Evolutionary conservation across 169 alveolate genomes (phyloP), one percentile per base, ranked within the genome.

Genomic region (Miamiensis avidus): DNA sequence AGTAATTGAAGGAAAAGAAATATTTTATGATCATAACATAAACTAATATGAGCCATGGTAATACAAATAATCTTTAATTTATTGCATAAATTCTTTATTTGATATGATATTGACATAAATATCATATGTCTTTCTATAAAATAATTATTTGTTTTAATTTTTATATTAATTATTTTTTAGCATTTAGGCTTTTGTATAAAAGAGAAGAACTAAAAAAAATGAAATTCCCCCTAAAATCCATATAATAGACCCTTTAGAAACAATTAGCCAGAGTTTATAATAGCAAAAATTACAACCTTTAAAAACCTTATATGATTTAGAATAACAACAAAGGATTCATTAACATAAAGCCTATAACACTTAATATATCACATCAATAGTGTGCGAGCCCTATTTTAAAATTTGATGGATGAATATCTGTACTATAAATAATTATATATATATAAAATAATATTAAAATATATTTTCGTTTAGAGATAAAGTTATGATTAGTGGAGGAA

Each of bases 371-470:
- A 75, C 78, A 65, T 82, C 94, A 0, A 77, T 82, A 34, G 29
- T 90, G 29, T 78, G 75, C 82, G 96, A 92, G 78, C 93, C 90
- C 31, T 87, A 92, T 81, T 93, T 90, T 28, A 92, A 92, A 81
- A 91, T 27, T 49, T 92, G 82, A 82, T 81, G 82, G 96, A 92
- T 76, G 91, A 89, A 76, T 84, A 88, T 30, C n/a, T 79, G 49
- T 64, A 49, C 4, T 11, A 11, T 49, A 49, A 49, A 49, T 11
- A 49, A n/a, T n/a, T n/a, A n/a, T n/a, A n/a, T n/a, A n/a, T n/a
- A n/a, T n/a, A n/a, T n/a, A n/a, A n/a, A n/a, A n/a, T n/a, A n/a
- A 20, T 49, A 49, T 11, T 11, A 49, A 49, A 11, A 11, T 49
- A 49, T 49, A 11, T 49, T 11, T 49, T 11, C 69, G 4, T 49